Evolutionary conservation across 139 green algal genomes (phyloP).

Genomic region (Chlorella sp.): DNA sequence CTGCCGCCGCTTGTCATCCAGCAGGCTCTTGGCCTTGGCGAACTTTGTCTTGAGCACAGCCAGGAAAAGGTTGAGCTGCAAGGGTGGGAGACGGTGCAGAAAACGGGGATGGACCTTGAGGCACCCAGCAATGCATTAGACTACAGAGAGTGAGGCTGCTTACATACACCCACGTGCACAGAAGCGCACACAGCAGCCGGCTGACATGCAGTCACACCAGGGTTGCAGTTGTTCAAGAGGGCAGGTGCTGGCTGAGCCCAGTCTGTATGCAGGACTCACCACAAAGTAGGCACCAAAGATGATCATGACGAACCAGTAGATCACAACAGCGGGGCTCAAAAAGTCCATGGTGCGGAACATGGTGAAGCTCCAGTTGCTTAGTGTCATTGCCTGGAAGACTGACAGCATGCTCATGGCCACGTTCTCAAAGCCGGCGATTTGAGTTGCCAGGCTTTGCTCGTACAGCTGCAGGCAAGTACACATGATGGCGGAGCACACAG

Average conservation of each 20-base stretch:
- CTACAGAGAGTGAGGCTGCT: too few relatives aligned
- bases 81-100: background rate
- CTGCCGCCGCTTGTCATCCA: slow-evolving; percentile 26
- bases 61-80: slow-evolving; percentile 74
- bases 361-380: slow-evolving; percentile 47
- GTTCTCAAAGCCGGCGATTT: too few relatives aligned
- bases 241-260: background rate
- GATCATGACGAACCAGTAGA: slow-evolving; percentile 62
- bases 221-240: background rate
- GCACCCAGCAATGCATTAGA: background rate
- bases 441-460: too few relatives aligned
- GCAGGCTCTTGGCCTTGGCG: slow-evolving; percentile 51
- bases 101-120: background rate
- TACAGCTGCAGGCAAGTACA: too few relatives aligned
- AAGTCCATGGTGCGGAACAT: slow-evolving; percentile 48
- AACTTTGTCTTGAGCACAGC: slow-evolving; percentile 79
- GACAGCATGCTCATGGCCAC: background rate
- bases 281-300: slow-evolving; percentile 67
- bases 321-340: slow-evolving; percentile 18
- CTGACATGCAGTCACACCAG: background rate
- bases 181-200: too few relatives aligned
- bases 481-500: too few relatives aligned
- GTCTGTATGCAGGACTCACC: slow-evolving; percentile 35
- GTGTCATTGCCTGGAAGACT: slow-evolving; percentile 31
- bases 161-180: too few relatives aligned